Conservation (phyloP, 2,329 filamentous ascomycete genomes). For the Fusarium irregulare region DNA sequence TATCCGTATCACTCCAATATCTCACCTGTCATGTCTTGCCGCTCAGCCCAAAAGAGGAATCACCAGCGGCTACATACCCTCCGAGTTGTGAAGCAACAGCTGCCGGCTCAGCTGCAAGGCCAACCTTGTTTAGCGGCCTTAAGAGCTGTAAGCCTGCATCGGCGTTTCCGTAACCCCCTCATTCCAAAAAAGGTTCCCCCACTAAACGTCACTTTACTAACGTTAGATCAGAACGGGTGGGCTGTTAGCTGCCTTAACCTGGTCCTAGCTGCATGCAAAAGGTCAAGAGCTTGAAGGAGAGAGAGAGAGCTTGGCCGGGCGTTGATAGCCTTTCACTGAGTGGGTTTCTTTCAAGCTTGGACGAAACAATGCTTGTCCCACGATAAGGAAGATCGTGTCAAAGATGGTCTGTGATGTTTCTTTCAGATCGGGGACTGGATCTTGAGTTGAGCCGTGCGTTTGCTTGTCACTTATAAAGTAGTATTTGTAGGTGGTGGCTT, state of each 20-base stretch:
- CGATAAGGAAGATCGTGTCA: neutral
- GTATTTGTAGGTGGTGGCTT: conserved; percentile 8
- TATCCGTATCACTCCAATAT: neutral
- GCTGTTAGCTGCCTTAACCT: conserved; percentile 1
- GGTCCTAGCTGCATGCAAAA: neutral
- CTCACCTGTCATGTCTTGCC: conserved; percentile 11
- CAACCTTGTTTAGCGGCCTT: conserved; percentile 24
- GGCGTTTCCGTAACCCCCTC: conserved; percentile 34
- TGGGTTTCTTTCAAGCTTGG: conserved; percentile 12
- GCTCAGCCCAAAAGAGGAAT: conserved; percentile 3
- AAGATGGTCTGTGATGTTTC: conserved; percentile 2
- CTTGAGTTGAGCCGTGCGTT: conserved; percentile 22
- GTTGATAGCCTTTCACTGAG: conserved; percentile 8
- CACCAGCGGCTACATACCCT: conserved; percentile 12
- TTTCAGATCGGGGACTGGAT: conserved; percentile 11
- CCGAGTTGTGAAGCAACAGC: conserved; percentile 1
- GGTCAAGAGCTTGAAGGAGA: neutral
- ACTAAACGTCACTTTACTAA: conserved; percentile 22
- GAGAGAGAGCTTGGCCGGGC: neutral
- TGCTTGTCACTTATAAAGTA: neutral
- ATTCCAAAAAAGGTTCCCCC: conserved; percentile 10
- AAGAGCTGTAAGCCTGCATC: conserved; percentile 35
- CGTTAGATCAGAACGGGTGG: conserved; percentile 8
- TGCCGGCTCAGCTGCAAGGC: conserved; percentile 39
- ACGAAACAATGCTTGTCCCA: neutral